Evolutionary conservation across 228 moss, liverwort and hornwort species (phyloP).

Genomic region (Sphagnum fallax): DNA sequence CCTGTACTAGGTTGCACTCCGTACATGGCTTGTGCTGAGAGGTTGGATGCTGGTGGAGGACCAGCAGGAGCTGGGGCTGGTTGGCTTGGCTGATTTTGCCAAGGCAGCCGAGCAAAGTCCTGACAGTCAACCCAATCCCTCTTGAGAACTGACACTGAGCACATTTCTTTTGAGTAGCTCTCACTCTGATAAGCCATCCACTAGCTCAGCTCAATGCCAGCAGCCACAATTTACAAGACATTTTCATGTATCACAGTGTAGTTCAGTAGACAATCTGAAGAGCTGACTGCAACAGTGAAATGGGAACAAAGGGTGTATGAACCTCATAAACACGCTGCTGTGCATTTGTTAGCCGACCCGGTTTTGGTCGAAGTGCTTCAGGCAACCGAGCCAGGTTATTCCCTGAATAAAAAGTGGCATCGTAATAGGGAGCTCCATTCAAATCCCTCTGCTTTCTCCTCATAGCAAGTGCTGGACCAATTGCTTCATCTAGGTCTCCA

Average conservation of each 20-base stretch:
- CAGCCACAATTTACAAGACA: too few relatives aligned
- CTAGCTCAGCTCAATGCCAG: too few relatives aligned
- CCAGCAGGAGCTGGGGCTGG: constrained; percentile 49
- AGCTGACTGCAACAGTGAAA: too few relatives aligned
- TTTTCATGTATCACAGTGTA: too few relatives aligned
- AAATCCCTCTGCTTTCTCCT: constrained; percentile 74
- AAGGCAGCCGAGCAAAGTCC: constrained; percentile 94
- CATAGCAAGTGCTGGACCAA: constrained; percentile 66
- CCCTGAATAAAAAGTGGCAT: constrained; percentile 67
- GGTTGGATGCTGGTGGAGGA: constrained; percentile 45
- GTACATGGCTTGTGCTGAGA: constrained; percentile 40
- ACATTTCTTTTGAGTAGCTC: too few relatives aligned
- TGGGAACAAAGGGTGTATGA: not conserved
- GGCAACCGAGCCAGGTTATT: constrained; percentile 77
- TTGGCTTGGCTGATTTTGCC: constrained; percentile 96
- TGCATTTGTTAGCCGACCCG: constrained; percentile 61
- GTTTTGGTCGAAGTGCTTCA: constrained; percentile 77
- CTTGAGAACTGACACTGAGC: not conserved
- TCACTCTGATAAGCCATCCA: too few relatives aligned
- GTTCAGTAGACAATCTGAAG: too few relatives aligned
- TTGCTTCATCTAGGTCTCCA: constrained; percentile 80
- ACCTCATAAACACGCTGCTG: constrained; percentile 97
- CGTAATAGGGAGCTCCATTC: constrained; percentile 54
- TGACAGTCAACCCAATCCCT: constrained; percentile 20
- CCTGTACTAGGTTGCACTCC: constrained; percentile 45